Percentiles rank a stretch among this genome's conserved stretches.
Conservation (phyloP, 2,329 filamentous ascomycete genomes). For the Tolypocladium inflatum region DNA sequence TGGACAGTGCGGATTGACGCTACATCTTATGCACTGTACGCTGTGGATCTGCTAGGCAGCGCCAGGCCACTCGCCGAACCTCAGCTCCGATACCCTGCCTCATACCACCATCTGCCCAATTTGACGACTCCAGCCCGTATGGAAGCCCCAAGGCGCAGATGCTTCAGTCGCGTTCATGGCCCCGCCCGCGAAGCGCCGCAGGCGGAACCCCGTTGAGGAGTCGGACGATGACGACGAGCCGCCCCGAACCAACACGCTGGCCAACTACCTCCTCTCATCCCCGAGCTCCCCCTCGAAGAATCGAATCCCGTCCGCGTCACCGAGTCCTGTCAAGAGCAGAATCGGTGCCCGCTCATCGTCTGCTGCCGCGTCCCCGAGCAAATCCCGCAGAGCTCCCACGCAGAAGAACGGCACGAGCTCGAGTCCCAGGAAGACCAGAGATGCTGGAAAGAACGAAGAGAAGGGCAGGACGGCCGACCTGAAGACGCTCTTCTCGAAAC, state of each 20-base stretch:
- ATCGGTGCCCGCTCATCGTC: constrained; percentile 2
- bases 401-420: constrained; percentile 19
- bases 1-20: not conserved
- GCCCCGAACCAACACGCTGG: constrained; percentile 34
- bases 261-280: constrained; percentile 44
- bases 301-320: constrained; percentile 24
- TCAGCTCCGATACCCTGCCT: not conserved
- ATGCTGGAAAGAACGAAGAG: constrained; percentile 31
- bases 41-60: not conserved
- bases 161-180: constrained; percentile 36
- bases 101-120: not conserved
- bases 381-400: constrained; percentile 15
- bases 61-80: constrained; percentile 3
- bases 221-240: constrained; percentile 41
- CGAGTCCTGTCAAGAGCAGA: constrained; percentile 29
- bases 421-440: constrained; percentile 30
- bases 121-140: constrained; percentile 5
- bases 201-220: constrained; percentile 42
- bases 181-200: constrained; percentile 49
- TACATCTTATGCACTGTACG: not conserved
- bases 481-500: constrained; percentile 50
- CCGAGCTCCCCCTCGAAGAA: constrained; percentile 30
- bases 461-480: constrained; percentile 48
- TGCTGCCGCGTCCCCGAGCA: constrained; percentile 10
- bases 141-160: constrained; percentile 15